Percentiles rank a stretch among this genome's conserved stretches.
These are phyloP conservation scores for Candida labiduridarum DNA, from an alignment of 1,139 yeast species.

Conservation along the genomic window DNA sequence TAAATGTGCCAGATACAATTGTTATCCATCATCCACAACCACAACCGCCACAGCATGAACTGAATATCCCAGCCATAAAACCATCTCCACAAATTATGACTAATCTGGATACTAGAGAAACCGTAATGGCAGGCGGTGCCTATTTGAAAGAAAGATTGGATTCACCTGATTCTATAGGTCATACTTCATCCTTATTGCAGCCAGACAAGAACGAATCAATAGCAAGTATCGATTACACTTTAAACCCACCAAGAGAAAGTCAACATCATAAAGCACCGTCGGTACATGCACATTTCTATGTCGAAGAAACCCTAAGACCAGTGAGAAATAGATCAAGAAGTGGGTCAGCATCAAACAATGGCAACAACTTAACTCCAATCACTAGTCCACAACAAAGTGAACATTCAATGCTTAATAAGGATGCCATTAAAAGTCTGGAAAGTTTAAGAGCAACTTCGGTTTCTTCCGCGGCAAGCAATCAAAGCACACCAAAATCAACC, in stretches of 20 bases:
- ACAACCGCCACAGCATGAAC: conserved; percentile 4
- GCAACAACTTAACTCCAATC: conserved; percentile 1
- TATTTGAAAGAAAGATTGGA: conserved; percentile 30
- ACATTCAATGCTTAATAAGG: conserved; percentile 4
- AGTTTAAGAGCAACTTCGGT: conserved; percentile 10
- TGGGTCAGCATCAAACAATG: conserved; percentile 28
- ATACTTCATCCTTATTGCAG: conserved; percentile 12
- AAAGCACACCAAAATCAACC: conserved; percentile 18
- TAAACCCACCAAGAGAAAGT: conserved; percentile 34
- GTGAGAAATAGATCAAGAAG: conserved; percentile 40
- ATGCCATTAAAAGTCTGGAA: conserved; percentile 12
- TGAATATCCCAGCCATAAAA: background rate
- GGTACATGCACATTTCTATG: conserved; percentile 81
- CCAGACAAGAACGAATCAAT: conserved; percentile 20
- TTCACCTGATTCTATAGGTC: background rate
- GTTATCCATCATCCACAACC: conserved; percentile 3
- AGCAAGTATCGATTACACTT: conserved; percentile 29
- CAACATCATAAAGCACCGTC: conserved; percentile 58
- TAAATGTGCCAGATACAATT: conserved; percentile 28
- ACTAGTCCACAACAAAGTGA: conserved; percentile 5
- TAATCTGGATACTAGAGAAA: conserved; percentile 27
- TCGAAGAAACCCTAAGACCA: conserved; percentile 69
- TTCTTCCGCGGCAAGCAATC: conserved; percentile 5
- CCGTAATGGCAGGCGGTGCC: conserved; percentile 56
- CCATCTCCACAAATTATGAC: conserved; percentile 10